Evolutionary conservation across 106 monocot genomes (phyloP), one percentile per base, ranked within the genome.

Genomic region (Allium sativum): DNA sequence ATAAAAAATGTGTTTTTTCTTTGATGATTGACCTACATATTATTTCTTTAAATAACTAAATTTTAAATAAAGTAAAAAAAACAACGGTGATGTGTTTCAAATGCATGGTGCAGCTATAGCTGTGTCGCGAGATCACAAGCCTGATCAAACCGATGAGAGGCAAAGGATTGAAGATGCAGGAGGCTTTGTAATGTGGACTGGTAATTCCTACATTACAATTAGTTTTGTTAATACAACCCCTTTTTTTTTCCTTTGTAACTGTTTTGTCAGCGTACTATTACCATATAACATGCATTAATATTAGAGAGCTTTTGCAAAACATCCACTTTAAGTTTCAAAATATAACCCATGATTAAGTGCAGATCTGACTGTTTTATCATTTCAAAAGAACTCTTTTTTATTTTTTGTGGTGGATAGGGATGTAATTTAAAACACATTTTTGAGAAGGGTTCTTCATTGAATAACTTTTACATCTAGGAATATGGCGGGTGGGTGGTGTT

Each of bases 401-500:
- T 31, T 31, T 31, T 31, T 31, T 31, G 1, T 31, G 31, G 31
- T 31, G 0, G 31, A 31, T 31, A 31, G 31, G 31, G 31, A 31
- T 31, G 31, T 31, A 31, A 31, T 2, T 1, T 31, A 31, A 31
- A 31, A 31, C 31, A 31, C 1, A 5, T 31, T 31, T 31, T 31
- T 31, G 31, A 31, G 31, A 31, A 1, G 1, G 31, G 48, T 15
- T 50, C 3, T 50, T 11, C 48, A 1, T 50, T 50, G 15, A 50
- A 6, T 1, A 5, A 11, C 3, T 50, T 11, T 12, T 46, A 48
- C 11, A 18, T 51, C 0, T 10, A 56, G 84, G 84, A 41, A 84
- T 79, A 57, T 84, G 84, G 84, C 56, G 84, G 42, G 84, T 84
- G 19, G 84, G 84, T 48, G 84, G 84, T 45, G 84, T 84, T 51